Conservation (phyloP, 495 filamentous ascomycete species). For the Bombardia bombarda region DNA sequence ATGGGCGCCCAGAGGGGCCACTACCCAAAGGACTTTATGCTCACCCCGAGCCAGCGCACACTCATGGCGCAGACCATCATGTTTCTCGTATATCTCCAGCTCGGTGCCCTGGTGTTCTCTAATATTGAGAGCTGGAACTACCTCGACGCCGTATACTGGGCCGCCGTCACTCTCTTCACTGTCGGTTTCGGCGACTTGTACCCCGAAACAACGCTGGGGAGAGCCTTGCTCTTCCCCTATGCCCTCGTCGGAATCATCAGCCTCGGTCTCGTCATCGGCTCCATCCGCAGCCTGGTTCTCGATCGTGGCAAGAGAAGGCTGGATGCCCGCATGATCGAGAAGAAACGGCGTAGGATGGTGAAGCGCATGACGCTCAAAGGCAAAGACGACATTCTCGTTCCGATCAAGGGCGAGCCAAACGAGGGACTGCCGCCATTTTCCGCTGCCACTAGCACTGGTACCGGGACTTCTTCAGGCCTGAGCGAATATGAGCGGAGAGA, state of each 20-base stretch:
- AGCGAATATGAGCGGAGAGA: conserved; percentile 55
- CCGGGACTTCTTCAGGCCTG: conserved; percentile 5
- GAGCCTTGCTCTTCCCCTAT: conserved; percentile 68
- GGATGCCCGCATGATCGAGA: conserved; percentile 60
- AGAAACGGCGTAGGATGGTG: conserved; percentile 51
- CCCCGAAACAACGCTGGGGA: conserved; percentile 46
- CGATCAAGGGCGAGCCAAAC: conserved; percentile 26
- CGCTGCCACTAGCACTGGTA: neutral
- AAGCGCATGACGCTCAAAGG: conserved; percentile 41
- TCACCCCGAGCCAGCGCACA: conserved; percentile 68
- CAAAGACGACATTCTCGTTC: conserved; percentile 41
- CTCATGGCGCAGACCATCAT: conserved; percentile 86
- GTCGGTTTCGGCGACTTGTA: conserved; percentile 69
- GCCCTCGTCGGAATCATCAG: conserved; percentile 74
- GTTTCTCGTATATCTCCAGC: conserved; percentile 65
- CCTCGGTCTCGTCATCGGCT: conserved; percentile 77
- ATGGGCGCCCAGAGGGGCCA: conserved; percentile 55
- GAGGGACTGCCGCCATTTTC: neutral
- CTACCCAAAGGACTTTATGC: conserved; percentile 60
- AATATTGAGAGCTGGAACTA: conserved; percentile 71
- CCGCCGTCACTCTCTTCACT: conserved; percentile 77
- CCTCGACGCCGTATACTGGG: conserved; percentile 75
- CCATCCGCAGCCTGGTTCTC: conserved; percentile 70
- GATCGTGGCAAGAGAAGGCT: conserved; percentile 68
- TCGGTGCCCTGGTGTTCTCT: conserved; percentile 65